Evolutionary conservation across 2,329 filamentous ascomycete genomes (phyloP), one percentile per base, ranked within the genome.

Genomic region (Penicillium sp.): DNA sequence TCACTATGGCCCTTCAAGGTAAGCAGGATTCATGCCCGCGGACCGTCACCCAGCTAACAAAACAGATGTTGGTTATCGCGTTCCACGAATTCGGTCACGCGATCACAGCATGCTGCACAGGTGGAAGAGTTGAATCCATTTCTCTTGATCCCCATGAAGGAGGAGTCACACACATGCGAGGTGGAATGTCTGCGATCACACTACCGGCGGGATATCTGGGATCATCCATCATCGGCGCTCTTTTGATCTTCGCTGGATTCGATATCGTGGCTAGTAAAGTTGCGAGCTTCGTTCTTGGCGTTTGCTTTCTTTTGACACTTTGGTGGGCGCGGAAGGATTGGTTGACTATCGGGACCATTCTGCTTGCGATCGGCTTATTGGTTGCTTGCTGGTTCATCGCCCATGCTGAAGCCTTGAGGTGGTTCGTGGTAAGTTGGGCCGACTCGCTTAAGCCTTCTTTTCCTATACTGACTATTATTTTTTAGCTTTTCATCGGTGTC

Each of bases 321-420:
- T 93, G 90, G 90, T 93, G 90, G 90, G 89, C 88, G 2, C 83
- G 89, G 62, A 85, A 82, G 66, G 88, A 93, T 72, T 92, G 89
- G 89, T 77, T 93, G 60, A 92, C 90, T 0, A 86, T 92, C 57
- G 62, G 84, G 16, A 93, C 90, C 0, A 78, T 93, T 9, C 71
- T 92, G 8, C 76, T 88, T 6, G 89, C 89, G 0, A 85, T 92
- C 1, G 90, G 87, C 0, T 71, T 93, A 67, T 72, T 93, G 26
- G 78, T 92, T 1, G 90, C 81, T 0, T 91, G 87, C 69, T 93
- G 90, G 90, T 93, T 93, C 73, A 92, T 93, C 68, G 81, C 83
- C 4, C 88, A 92, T 71, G 90, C 88, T 0, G 85, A 91, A 73
- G 83, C 89, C 4, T 74, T 93, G 72, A 80, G 89, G 58, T 93